Conservation (phyloP, 192 early-diverging fungal species). For the Phycomyces nitens region DNA sequence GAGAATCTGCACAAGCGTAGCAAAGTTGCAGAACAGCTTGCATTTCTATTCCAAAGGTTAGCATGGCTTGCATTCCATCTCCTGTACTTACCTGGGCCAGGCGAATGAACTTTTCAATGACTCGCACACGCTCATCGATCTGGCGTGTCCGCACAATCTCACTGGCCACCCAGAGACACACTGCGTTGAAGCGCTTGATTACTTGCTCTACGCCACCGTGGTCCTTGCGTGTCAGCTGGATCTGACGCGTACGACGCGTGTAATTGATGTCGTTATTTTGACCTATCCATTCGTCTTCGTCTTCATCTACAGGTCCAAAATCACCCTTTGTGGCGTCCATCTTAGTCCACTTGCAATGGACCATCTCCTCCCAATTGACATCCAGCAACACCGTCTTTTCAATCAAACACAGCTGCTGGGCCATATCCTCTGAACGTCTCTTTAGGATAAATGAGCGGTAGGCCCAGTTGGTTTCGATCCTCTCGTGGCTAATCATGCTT, state of each 20-base stretch:
- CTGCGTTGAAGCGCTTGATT: constrained; percentile 40
- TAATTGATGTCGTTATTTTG: constrained; percentile 6
- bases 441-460: constrained; percentile 31
- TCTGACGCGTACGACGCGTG: constrained; percentile 2
- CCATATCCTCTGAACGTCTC: constrained; percentile 46
- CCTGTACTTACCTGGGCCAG: constrained; percentile 44
- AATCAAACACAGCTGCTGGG: constrained; percentile 56
- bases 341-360: constrained; percentile 53
- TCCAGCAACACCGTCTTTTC: constrained; percentile 46
- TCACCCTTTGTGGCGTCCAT: constrained; percentile 17
- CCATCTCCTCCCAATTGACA: constrained; percentile 53
- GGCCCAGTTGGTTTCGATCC: no score
- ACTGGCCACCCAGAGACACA: constrained; percentile 57
- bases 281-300: not conserved
- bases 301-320: not conserved
- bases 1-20: constrained; percentile 56
- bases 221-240: not conserved
- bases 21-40: constrained; percentile 54
- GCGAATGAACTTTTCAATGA: constrained; percentile 62
- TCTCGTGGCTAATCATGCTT: no score
- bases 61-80: not conserved
- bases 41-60: constrained; percentile 42
- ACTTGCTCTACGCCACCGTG: constrained; percentile 27
- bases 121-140: constrained; percentile 43
- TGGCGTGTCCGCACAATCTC: constrained; percentile 45